Base-by-base conservation (phyloP, 2,329 filamentous ascomycete genomes). In the Colletotrichum orbiculare region DNA sequence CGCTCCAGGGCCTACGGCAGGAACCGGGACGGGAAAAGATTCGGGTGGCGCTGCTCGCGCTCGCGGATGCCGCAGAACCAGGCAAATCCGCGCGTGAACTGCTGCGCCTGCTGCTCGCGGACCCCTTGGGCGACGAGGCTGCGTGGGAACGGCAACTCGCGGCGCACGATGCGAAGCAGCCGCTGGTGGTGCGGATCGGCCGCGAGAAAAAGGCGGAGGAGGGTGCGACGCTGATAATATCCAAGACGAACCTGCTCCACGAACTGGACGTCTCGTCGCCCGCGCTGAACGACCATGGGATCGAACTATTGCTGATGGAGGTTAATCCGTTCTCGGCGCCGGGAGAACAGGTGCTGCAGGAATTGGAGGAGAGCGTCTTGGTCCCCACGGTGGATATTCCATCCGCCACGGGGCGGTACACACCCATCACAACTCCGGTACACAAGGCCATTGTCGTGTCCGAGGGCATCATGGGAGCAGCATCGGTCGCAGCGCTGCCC, bases 381-480 rank as follows among this genome's bases (percentile, higher is more conserved):
- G 90, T 93, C 15, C 94, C 94, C 3, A 84, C 84, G 0, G 85
- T 97, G 39, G 88, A 92, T 17, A 91, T 92, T 46, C 87, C 87
- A 6, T 89, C 90, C 12, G 84, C 83, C 66, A 87, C 86, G 13
- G 89, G 89, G 8, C 83, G 88, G 66, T 85, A 88, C 61, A 88
- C 89, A 11, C 85, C 89, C 13, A 83, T 96, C 46, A 87, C 89
- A 7, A 93, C 93, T 48, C 94, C 95, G 0, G 93, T 97, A 1
- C 95, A 98, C 74, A 92, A 90, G 73, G 88, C 90, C 1, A 78
- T 97, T 13, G 71, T 97, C 9, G 85, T 97, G 8, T 89, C 88
- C 0, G 85, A 92, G 53, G 94, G 93, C 0, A 78, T 97, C 2
- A 80, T 86, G 57, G 93, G 91, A 8, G 87, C 91, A 1, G 82